A percentile compares a stretch with the other conserved stretches of the same genome.
phyloP scores from a whole-genome alignment of 257 asterid genomes.

The Verbascum thapsus region DNA sequence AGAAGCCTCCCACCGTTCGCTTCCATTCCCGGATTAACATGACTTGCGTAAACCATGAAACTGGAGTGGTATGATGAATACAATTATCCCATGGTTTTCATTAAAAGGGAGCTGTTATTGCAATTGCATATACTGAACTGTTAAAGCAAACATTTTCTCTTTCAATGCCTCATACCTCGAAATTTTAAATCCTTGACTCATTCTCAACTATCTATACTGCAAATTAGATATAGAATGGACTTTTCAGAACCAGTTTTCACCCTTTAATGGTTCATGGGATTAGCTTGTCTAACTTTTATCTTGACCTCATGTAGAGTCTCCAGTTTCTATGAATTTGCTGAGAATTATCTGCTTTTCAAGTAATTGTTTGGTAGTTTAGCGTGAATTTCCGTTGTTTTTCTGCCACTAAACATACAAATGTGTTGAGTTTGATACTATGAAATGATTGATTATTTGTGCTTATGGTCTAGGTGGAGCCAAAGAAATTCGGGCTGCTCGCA shows the following conservation, averaged over 20 bases:
- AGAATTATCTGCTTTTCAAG: background rate
- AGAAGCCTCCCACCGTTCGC: slow-evolving; percentile 89
- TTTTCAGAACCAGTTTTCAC: background rate
- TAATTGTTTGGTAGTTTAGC: background rate
- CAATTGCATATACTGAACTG: slow-evolving; percentile 15
- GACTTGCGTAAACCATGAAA: slow-evolving; percentile 78
- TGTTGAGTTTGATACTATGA: too few relatives aligned
- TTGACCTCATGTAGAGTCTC: background rate
- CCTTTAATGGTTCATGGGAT: too few relatives aligned
- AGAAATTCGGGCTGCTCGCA: slow-evolving; percentile 46
- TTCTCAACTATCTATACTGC: background rate
- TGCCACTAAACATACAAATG: too few relatives aligned
- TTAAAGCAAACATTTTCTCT: background rate
- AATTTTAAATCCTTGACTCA: background rate
- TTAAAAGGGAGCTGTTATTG: background rate
- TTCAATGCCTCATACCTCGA: background rate
- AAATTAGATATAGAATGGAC: background rate
- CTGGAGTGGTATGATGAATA: slow-evolving; percentile 63
- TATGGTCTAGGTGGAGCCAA: slow-evolving; percentile 50
- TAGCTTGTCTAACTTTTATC: too few relatives aligned
- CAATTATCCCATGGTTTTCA: slow-evolving; percentile 21
- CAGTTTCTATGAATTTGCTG: too few relatives aligned
- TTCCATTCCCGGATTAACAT: slow-evolving; percentile 84
- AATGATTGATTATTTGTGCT: background rate
- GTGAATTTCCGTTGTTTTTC: background rate